A percentile compares a stretch with the other conserved stretches of the same genome.
Evolutionary conservation across 163 green algal species (phyloP).

Genomic region (Scenedesmus sp.): DNA sequence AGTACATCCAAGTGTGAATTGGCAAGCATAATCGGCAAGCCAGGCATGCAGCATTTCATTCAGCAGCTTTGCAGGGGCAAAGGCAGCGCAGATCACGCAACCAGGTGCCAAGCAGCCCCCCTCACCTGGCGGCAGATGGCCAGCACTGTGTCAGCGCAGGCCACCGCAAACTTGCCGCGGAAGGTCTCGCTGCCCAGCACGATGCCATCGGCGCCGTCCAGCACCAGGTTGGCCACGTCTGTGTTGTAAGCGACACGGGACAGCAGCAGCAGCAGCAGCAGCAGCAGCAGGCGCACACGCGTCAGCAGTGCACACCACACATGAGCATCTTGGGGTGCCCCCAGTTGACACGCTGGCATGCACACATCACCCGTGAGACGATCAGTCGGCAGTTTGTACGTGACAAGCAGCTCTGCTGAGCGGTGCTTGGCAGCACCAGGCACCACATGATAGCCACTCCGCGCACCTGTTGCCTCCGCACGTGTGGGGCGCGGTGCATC

Average conservation of each 20-base stretch:
- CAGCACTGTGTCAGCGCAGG: slow-evolving; percentile 75
- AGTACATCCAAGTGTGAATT: neutral
- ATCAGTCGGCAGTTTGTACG: too few species aligned
- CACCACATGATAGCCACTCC: neutral
- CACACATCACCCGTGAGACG: too few species aligned
- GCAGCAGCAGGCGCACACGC: neutral
- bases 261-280: neutral
- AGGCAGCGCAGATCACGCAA: neutral
- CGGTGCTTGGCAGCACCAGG: too few species aligned
- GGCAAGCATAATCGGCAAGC: neutral
- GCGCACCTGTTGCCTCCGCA: slow-evolving; percentile 50
- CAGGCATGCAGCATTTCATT: neutral
- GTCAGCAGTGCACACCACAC: too few species aligned
- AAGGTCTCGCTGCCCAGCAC: slow-evolving; percentile 89
- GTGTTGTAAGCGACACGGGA: neutral
- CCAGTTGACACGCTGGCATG: too few species aligned
- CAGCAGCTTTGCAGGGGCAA: too few species aligned
- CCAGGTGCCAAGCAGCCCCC: neutral
- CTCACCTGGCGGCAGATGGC: slow-evolving; percentile 74
- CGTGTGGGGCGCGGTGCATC: slow-evolving; percentile 74
- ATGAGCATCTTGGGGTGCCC: too few species aligned
- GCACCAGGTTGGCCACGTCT: slow-evolving; percentile 92
- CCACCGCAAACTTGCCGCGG: slow-evolving; percentile 68
- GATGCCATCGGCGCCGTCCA: slow-evolving; percentile 91
- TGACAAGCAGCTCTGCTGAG: too few species aligned